Evolutionary conservation across 1,284 basidiomycete species (phyloP), one percentile per base, ranked within the genome.

Genomic region (Malassezia arunalokei): DNA sequence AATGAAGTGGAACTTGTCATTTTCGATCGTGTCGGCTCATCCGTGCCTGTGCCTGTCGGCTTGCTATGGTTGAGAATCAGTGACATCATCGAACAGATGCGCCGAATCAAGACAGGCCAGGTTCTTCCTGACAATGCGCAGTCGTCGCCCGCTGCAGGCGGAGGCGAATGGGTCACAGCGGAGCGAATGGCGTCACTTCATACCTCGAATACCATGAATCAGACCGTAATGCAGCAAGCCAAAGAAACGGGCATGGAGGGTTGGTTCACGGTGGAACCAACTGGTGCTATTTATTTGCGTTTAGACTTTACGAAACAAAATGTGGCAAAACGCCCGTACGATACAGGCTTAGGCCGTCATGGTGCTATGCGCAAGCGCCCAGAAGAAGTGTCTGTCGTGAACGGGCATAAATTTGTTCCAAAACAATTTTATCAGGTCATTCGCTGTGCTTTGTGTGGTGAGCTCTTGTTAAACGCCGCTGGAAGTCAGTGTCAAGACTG

Each of bases 401-500:
- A 98, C 72, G 94, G 94, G 4, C 94, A 99, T 79, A 88, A 94
- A 75, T 99, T 99, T 72, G 81, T 98, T 47, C 87, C 90, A 68
- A 82, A 85, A 48, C 94, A 98, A 75, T 99, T 99, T 78, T 98
- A 96, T 76, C 91, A 95, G 75, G 72, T 75, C 53, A 94, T 99
- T 78, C 82, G 95, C 51, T 98, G 94, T 74, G 94, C 94, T 1
- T 88, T 95, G 73, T 99, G 94, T 77, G 85, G 83, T 75, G 92
- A 98, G 68, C 94, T 98, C 77, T 79, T 98, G 61, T 84, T 96
- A 73, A 96, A 98, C 59, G 94, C 90, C 3, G 81, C 87, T 54
- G 94, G 94, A 7, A 96, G 92, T 76, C 92, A 96, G 76, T 99
- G 94, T 78, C 92, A 98, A 72, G 94, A 99, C 74, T 99, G 94